phyloP scores from a whole-genome alignment of 805 yeast species.

The Ogataea trehalophila region DNA sequence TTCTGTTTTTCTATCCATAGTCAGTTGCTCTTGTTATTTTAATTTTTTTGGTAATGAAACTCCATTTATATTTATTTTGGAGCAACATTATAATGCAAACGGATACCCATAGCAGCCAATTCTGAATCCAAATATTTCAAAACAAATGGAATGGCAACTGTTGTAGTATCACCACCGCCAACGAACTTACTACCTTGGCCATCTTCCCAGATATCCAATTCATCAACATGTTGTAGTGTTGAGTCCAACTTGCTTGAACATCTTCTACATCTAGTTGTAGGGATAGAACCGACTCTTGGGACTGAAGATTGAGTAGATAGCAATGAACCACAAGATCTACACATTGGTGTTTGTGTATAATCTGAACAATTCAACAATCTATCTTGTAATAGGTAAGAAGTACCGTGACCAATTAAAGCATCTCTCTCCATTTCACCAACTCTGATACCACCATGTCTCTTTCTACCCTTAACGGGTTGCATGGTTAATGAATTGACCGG shows the following conservation, averaged over 20 bases:
- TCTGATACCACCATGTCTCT: conserved; percentile 98
- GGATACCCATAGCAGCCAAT: conserved; percentile 95
- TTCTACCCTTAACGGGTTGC: conserved; percentile 99
- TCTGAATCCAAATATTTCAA: conserved; percentile 93
- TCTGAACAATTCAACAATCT: conserved; percentile 93
- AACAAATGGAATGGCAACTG: conserved; percentile 95
- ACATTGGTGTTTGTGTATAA: conserved; percentile 84
- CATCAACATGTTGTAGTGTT: conserved; percentile 51
- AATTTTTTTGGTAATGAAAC: neutral
- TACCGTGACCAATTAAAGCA: conserved; percentile 97
- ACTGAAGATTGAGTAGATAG: conserved; percentile 86
- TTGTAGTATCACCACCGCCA: conserved; percentile 92
- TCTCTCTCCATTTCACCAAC: conserved; percentile 99
- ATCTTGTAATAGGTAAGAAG: conserved; percentile 91
- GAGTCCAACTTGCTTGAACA: conserved; percentile 74
- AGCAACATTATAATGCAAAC: conserved; percentile 81
- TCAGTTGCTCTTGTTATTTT: conserved; percentile 1
- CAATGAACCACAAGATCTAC: conserved; percentile 91
- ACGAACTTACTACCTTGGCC: conserved; percentile 88
- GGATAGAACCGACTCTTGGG: conserved; percentile 80
- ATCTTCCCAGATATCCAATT: conserved; percentile 90
- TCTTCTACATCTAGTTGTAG: conserved; percentile 82
- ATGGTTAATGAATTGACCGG: conserved; percentile 94
- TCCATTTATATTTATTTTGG: conserved; percentile 39
- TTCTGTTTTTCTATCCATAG: neutral